Evolutionary conservation across 1,139 yeast species (phyloP).

Genomic region (Hansenula sp.): DNA sequence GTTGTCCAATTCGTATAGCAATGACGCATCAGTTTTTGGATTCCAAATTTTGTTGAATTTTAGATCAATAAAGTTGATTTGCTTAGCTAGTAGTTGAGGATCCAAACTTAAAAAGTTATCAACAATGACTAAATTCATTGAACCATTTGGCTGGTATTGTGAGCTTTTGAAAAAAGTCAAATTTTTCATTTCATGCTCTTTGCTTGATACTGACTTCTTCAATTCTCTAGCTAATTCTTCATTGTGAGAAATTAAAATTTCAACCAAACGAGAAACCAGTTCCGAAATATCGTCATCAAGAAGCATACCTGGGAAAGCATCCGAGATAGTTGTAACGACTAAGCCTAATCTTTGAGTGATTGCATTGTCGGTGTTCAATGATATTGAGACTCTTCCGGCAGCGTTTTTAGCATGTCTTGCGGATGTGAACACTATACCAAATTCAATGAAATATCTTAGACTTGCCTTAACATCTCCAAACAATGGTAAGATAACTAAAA

Average conservation of each 20-base stretch:
- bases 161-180: constrained; percentile 24
- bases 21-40: constrained; percentile 60
- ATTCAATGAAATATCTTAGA: constrained; percentile 44
- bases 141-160: constrained; percentile 18
- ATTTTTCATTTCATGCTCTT: constrained; percentile 37
- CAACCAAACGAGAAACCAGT: constrained; percentile 38
- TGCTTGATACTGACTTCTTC: constrained; percentile 36
- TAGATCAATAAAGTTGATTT: constrained; percentile 54
- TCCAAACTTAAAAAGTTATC: constrained; percentile 43
- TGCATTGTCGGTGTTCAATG: constrained; percentile 29
- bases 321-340: constrained; percentile 42
- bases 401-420: constrained; percentile 15
- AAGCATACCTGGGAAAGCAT: constrained; percentile 50
- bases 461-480: constrained; percentile 56
- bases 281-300: constrained; percentile 45
- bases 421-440: constrained; percentile 33
- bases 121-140: constrained; percentile 24
- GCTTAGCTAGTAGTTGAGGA: constrained; percentile 47
- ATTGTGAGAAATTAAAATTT: constrained; percentile 41
- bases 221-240: constrained; percentile 41
- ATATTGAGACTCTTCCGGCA: constrained; percentile 18
- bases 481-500: constrained; percentile 60
- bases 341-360: constrained; percentile 42
- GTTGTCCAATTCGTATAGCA: constrained; percentile 41
- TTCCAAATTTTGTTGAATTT: constrained; percentile 66